Base-by-base conservation (phyloP, 1,284 basidiomycete genomes). In the Peniophora sp. region DNA sequence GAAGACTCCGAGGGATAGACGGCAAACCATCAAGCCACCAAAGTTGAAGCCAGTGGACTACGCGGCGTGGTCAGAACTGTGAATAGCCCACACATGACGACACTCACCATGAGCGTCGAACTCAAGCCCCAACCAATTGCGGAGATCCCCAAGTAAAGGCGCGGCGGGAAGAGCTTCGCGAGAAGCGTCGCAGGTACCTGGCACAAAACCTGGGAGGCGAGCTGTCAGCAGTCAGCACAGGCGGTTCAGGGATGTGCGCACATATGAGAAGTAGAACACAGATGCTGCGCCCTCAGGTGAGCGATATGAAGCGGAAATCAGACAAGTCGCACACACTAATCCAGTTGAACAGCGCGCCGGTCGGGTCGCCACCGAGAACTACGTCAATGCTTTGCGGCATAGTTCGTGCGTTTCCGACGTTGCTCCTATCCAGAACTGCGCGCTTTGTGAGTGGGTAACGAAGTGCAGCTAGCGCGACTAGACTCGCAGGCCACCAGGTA, bases 221-320 rank as follows among this genome's bases (percentile, higher is more conserved):
- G 36, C 19, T 53, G 27, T 19, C 17, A 27, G 3, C n/a, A 20
- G 23, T 19, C 47, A 45, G n/a, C 3, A 34, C 19, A 12, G 49
- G 23, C 25, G 14, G 23, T 32, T 32, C 6, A 12, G 12, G 5
- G 27, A 10, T 2, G n/a, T 8, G 20, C 79, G 49, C 54, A 84
- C 85, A 60, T 87, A 89, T 53, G 86, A 79, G 64, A 89, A 79
- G 65, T 81, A 89, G 65, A 89, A 89, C 2, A 75, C 74, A 0
- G 87, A 84, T 12, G 27, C 27, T 32, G 27, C 12, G 5, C 27
- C n/a, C n/a, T 12, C 27, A 32, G 12, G 27, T 32, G 6, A 32
- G 27, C 27, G 6, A 32, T 5, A 6, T 12, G 27, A 6, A 32
- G 12, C 27, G 5, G 27, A 32, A 32, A 12, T 6, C 6, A 32